phyloP scores from a whole-genome alignment of 257 asterid genomes.

The Ballota nigra region DNA sequence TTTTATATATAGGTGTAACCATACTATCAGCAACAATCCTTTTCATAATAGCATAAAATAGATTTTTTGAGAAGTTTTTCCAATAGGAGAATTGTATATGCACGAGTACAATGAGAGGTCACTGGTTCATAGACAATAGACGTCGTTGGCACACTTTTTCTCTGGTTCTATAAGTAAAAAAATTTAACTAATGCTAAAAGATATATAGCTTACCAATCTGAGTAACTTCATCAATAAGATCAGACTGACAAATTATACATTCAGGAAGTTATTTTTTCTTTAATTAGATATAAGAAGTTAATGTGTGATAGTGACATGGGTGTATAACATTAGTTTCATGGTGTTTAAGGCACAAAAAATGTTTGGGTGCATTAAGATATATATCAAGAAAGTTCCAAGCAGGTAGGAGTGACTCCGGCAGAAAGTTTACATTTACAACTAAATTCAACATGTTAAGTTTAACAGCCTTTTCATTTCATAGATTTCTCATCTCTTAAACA shows the following conservation, averaged over 20 bases:
- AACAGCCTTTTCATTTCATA: constrained; percentile 1
- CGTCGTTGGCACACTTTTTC: neutral
- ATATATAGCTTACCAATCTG: neutral
- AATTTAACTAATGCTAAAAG: neutral
- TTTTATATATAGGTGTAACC: neutral
- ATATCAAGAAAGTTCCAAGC: constrained; percentile 10
- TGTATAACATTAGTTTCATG: neutral
- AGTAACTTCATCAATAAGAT: too few relatives aligned
- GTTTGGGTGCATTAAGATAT: neutral
- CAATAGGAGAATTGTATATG: constrained; percentile 1
- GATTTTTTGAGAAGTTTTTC: neutral
- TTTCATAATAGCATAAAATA: neutral
- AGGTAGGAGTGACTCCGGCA: constrained; percentile 4
- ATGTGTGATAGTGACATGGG: constrained; percentile 8
- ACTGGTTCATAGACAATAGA: too few relatives aligned
- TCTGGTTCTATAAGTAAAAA: neutral
- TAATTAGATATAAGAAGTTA: neutral
- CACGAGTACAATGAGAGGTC: constrained; percentile 1
- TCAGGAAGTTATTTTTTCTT: neutral
- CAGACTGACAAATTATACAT: constrained; percentile 9
- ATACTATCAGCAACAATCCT: neutral
- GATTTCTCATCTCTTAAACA: too few relatives aligned
- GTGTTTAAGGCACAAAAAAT: neutral
- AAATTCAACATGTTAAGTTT: neutral
- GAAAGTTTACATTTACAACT: constrained; percentile 14